phyloP scores from a whole-genome alignment of 805 yeast genomes.

The Ascoidea asiatica region DNA sequence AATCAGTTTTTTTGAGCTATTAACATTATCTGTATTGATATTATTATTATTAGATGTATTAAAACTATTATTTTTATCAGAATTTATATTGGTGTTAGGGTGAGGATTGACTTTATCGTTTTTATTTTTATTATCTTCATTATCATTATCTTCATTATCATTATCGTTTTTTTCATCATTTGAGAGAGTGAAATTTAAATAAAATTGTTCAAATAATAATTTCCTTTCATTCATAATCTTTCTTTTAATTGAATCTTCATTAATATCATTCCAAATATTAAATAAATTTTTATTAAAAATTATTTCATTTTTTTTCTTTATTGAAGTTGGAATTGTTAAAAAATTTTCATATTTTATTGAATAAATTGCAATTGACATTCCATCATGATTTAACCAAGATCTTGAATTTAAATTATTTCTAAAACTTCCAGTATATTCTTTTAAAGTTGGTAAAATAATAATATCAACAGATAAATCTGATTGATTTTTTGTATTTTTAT shows the following conservation, averaged over 20 bases:
- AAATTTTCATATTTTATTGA: constrained; percentile 33
- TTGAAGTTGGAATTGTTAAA: constrained; percentile 11
- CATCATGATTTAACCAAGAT: constrained; percentile 72
- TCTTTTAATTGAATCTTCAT: constrained; percentile 4
- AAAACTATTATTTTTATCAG: too few relatives aligned
- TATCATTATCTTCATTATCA: background rate
- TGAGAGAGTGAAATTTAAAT: background rate
- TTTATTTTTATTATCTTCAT: too few relatives aligned
- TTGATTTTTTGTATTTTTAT: constrained; percentile 13
- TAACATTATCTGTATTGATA: too few relatives aligned
- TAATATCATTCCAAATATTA: constrained; percentile 12
- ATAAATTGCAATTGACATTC: constrained; percentile 56
- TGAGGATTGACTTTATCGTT: background rate
- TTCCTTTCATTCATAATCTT: constrained; percentile 6
- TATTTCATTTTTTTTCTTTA: constrained; percentile 8
- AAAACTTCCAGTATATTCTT: constrained; percentile 48
- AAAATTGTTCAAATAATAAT: background rate
- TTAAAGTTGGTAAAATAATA: constrained; percentile 54
- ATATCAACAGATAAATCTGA: constrained; percentile 21
- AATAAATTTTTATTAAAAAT: constrained; percentile 12
- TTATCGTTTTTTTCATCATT: background rate
- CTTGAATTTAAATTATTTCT: constrained; percentile 65
- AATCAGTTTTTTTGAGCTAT: too few relatives aligned
- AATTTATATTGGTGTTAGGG: too few relatives aligned
- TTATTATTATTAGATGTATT: too few relatives aligned